Evolutionary conservation across 2,329 filamentous ascomycete genomes (phyloP).

Genomic region (Pseudocercospora musae): DNA sequence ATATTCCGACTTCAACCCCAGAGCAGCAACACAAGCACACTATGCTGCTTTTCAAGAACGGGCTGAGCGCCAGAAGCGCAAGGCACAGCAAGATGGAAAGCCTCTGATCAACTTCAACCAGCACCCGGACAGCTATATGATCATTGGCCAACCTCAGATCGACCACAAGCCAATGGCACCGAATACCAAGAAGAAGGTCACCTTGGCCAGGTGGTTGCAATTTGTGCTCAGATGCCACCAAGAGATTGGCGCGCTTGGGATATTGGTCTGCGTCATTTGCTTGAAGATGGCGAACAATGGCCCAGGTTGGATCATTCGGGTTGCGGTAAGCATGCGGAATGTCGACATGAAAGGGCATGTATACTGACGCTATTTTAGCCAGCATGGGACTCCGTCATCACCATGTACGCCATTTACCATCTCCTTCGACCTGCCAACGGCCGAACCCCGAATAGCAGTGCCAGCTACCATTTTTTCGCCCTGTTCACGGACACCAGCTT

Average conservation of each 20-base stretch:
- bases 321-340: conserved; percentile 34
- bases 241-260: conserved; percentile 65
- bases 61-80: conserved; percentile 51
- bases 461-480: conserved; percentile 86
- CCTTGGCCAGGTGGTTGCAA: conserved; percentile 65
- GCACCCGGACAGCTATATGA: conserved; percentile 74
- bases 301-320: conserved; percentile 27
- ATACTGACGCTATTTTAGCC: conserved; percentile 69
- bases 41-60: conserved; percentile 51
- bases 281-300: conserved; percentile 54
- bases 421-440: conserved; percentile 66
- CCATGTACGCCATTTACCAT: conserved; percentile 75
- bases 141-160: conserved; percentile 60
- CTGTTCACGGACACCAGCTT: conserved; percentile 67
- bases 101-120: conserved; percentile 78
- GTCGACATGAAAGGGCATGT: conserved; percentile 61
- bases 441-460: conserved; percentile 73
- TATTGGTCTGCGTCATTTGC: conserved; percentile 73
- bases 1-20: conserved; percentile 72
- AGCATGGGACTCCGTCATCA: conserved; percentile 68
- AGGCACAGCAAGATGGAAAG: conserved; percentile 68
- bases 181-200: conserved; percentile 68
- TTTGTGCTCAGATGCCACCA: conserved; percentile 65
- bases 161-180: conserved; percentile 65
- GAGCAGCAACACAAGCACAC: conserved; percentile 77